Evolutionary conservation across 148 eudicot genomes (phyloP), one percentile per base, ranked within the genome.

Genomic region (Fagopyrum homotropicum): DNA sequence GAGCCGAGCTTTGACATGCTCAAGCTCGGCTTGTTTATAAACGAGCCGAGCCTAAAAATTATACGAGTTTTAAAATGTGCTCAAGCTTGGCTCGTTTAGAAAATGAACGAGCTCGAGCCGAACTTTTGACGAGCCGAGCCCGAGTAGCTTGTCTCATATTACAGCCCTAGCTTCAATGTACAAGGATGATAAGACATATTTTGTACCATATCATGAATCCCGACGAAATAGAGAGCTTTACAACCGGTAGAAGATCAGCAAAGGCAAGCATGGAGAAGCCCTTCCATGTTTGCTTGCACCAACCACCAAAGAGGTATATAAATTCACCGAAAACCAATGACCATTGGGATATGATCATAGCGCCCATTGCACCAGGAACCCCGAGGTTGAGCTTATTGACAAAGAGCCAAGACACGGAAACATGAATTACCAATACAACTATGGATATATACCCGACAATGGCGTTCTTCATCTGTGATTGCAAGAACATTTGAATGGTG

Each of bases 331-430:
- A 54, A 11, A 54, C 59, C 59, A 54, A 1, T 2, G 2, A 10
- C 59, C 59, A 35, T 2, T 35, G 40, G 40, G 40, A 35, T 35
- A 35, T 35, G 40, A 35, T 35, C 40, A 35, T 35, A 54, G 59
- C 59, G 59, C 59, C n/a, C 59, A 54, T 54, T 10, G 59, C 59
- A 10, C 59, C 5, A 54, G 59, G 59, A n/a, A 54, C 3, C n/a
- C 59, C 59, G 15, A 11, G n/a, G 59, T n/a, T 54, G 15, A 54
- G n/a, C n/a, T 54, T n/a, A 54, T 54, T 4, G 15, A 54, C 59
- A n/a, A 54, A 54, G n/a, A 54, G 12, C 90, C 92, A 90, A 1
- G 96, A 90, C 76, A 84, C 59, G 7, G 78, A 16, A 6, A 90
- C 69, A 56, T 91, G 91, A 46, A 84, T 49, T 0, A 77, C 55